Base-by-base conservation (phyloP, 106 monocot genomes). In the Vanilla planifolia region DNA sequence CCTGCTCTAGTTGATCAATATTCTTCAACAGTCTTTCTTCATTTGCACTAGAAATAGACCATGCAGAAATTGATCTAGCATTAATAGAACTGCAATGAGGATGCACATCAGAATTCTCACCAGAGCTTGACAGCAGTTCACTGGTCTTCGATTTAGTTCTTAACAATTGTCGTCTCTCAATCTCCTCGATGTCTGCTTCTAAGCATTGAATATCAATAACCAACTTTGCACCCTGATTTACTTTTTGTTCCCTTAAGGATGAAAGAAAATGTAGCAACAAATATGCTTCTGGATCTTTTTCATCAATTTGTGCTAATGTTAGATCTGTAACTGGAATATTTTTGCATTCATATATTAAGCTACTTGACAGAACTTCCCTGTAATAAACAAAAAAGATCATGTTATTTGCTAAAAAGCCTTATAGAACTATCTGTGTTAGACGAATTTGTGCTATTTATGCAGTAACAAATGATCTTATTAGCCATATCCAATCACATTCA, bases 241-340 rank as follows among this genome's bases (percentile, higher is more conserved):
- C 86, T 32, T 95, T 90, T 66, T 86, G 43, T 34, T 84, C 80
- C 76, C 79, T 95, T 71, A 79, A 48, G 30, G 65, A 65, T 60
- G 68, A 46, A 21, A 95, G 83, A 65, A 95, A 95, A 75, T 84
- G 73, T 36, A 86, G 69, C 55, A 90, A 66, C 46, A 95, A 44
- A 24, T 90, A 83, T 13, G 86, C 71, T 67, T 90, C 80, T 48
- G 68, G 63, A 71, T 89, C 83, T 27, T 80, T 78, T 57, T 84
- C 83, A 20, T 83, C 83, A 61, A 84, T 67, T 32, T 64, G 60
- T 26, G 43, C 42, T 50, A 70, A 43, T 21, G 69, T 56, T 15
- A 71, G 63, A 78, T 81, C 81, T 43, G 62, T 43, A 55, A 53
- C 43, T 28, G 60, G 52, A 23, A 71, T 21, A 20, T 86, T 66